Evolutionary conservation across 2,329 filamentous ascomycete species (phyloP).

Genomic region (Fusarium foetens): DNA sequence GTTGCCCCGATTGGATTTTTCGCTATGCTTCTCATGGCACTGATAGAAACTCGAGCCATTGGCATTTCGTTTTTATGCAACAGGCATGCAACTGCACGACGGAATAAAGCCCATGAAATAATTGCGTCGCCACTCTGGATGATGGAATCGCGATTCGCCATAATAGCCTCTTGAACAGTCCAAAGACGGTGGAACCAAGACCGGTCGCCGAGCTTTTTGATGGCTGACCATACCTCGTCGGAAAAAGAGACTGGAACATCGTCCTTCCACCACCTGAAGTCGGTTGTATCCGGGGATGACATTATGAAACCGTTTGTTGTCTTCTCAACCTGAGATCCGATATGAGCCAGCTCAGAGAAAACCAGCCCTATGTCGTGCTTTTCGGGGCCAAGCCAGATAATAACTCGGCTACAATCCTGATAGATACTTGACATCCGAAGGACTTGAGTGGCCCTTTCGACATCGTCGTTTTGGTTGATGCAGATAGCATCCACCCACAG

Average conservation of each 20-base stretch:
- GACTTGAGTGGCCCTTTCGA: neutral
- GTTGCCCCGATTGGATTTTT: neutral
- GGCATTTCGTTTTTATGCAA: neutral
- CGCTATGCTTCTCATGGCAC: fast-evolving
- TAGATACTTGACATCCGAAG: neutral
- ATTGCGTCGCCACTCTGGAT: neutral
- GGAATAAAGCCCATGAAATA: neutral
- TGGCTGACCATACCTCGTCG: neutral
- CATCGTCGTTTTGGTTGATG: neutral
- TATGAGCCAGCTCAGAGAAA: neutral
- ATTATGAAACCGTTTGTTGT: neutral
- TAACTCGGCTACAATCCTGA: neutral
- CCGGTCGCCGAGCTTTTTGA: fast-evolving
- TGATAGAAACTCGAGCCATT: neutral
- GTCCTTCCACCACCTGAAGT: neutral
- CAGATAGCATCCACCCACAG: neutral
- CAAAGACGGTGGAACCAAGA: neutral
- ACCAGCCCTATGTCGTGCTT: no score
- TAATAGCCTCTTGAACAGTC: neutral
- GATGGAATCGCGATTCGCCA: neutral
- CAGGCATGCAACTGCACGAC: neutral
- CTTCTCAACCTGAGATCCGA: neutral
- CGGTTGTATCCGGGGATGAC: neutral
- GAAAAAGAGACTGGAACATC: fast-evolving
- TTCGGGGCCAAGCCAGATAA: neutral